Conservation (phyloP, 441 rosid species). For the Corymbia calophylla region DNA sequence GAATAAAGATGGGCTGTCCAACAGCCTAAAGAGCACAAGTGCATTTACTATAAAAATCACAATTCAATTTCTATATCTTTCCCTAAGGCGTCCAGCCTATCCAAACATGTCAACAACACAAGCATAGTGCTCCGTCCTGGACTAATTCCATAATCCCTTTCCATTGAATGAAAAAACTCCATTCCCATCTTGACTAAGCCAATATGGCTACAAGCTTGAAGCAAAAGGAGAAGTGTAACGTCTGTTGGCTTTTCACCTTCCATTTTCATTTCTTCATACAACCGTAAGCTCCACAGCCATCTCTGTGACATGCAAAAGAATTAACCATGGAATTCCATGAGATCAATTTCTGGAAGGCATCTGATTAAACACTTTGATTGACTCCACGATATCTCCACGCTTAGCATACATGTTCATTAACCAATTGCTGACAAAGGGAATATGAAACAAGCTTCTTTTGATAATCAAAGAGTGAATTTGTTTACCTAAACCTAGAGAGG, state of each 20-base stretch:
- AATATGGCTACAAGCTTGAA: slow-evolving; percentile 89
- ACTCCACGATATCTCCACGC: slow-evolving; percentile 68
- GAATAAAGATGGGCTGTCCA: slow-evolving; percentile 84
- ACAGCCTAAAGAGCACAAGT: slow-evolving; percentile 42
- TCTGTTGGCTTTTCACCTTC: slow-evolving; percentile 63
- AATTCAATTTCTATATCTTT: not conserved
- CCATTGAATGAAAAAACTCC: slow-evolving; percentile 40
- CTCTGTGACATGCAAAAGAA: slow-evolving; percentile 83
- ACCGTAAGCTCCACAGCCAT: slow-evolving; percentile 37
- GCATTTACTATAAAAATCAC: not conserved
- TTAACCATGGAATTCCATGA: slow-evolving; percentile 93
- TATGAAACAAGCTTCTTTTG: slow-evolving; percentile 46
- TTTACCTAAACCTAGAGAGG: slow-evolving; percentile 64
- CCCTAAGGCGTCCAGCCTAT: slow-evolving; percentile 42
- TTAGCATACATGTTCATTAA: slow-evolving; percentile 87
- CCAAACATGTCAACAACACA: slow-evolving; percentile 80
- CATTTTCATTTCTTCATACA: slow-evolving; percentile 56
- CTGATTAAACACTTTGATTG: slow-evolving; percentile 44
- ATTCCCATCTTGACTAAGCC: slow-evolving; percentile 62
- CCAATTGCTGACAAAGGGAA: slow-evolving; percentile 65
- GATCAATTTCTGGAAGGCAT: slow-evolving; percentile 50
- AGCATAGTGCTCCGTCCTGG: slow-evolving; percentile 76
- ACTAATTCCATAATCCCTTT: slow-evolving; percentile 22
- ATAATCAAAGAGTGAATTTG: slow-evolving; percentile 73
- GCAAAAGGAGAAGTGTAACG: slow-evolving; percentile 69